Evolutionary conservation across 805 yeast species (phyloP).

Genomic region (Metschnikowia cerradonensis): DNA sequence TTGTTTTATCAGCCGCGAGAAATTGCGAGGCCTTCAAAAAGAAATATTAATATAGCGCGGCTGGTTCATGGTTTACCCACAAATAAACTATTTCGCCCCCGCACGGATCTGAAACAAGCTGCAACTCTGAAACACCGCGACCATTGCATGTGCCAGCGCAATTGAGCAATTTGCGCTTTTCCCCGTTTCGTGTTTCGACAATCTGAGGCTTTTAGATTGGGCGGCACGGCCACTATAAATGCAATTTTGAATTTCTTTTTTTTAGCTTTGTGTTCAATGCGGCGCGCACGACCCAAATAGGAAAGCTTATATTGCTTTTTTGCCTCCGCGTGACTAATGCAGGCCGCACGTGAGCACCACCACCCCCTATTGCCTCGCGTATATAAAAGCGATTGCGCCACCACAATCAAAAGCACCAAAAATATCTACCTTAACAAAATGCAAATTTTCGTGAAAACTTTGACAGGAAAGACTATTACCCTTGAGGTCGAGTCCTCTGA

Average conservation of each 20-base stretch:
- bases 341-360: constrained; percentile 15
- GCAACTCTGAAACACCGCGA: not conserved
- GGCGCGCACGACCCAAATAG: constrained; percentile 2
- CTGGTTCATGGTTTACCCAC: not conserved
- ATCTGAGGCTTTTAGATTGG: not conserved
- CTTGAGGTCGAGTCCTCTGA: constrained; percentile 97
- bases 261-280: not conserved
- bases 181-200: not conserved
- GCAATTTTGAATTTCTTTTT: constrained; percentile 2
- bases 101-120: not conserved
- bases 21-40: not conserved
- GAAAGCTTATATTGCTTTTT: constrained; percentile 15
- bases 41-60: not conserved
- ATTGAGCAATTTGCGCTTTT: not conserved
- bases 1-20: too few species aligned
- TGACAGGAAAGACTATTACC: constrained; percentile 68
- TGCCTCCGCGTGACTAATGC: constrained; percentile 16
- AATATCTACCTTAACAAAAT: constrained; percentile 12
- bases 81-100: too few species aligned
- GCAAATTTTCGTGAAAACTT: constrained; percentile 42
- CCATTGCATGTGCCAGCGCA: not conserved
- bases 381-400: constrained; percentile 21
- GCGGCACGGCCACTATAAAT: not conserved
- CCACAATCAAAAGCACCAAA: constrained; percentile 1
- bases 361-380: constrained; percentile 16